These are phyloP conservation scores for Neospermospora avenae DNA, from an alignment of 2,329 filamentous ascomycete species.

Conservation along the genomic window DNA sequence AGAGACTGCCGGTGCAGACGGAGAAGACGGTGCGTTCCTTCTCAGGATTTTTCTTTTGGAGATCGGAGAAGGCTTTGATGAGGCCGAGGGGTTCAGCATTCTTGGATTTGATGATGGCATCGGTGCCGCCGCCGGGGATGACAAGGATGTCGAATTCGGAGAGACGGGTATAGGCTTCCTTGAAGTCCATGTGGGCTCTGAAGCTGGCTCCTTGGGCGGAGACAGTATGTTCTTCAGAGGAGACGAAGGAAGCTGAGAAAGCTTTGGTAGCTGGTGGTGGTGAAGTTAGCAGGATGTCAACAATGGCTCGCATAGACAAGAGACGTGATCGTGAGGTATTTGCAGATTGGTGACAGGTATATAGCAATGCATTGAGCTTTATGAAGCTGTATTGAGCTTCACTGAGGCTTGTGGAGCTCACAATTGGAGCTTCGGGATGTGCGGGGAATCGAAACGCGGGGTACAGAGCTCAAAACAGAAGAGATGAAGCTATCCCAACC, in stretches of 20 bases:
- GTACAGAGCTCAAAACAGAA: slow-evolving; percentile 6
- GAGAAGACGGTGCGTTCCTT: slow-evolving; percentile 80
- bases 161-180: slow-evolving; percentile 67
- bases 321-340: not conserved
- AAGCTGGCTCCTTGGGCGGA: slow-evolving; percentile 64
- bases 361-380: not conserved
- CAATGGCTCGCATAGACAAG: not conserved
- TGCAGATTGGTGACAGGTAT: not conserved
- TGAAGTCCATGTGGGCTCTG: slow-evolving; percentile 72
- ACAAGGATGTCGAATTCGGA: slow-evolving; percentile 69
- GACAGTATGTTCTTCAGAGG: slow-evolving; percentile 50
- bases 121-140: slow-evolving; percentile 65
- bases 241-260: slow-evolving; percentile 29
- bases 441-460: slow-evolving; percentile 13
- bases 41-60: slow-evolving; percentile 74
- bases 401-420: not conserved
- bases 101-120: slow-evolving; percentile 63
- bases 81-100: slow-evolving; percentile 61
- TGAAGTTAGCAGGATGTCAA: not conserved
- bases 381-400: not conserved
- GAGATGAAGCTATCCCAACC: slow-evolving; percentile 4
- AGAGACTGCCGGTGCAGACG: slow-evolving; percentile 74
- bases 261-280: slow-evolving; percentile 29
- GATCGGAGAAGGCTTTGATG: slow-evolving; percentile 72
- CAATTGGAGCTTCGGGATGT: not conserved